Conservation (phyloP, 108 stramenopile genomes). For the Licmophora abbreviata region DNA sequence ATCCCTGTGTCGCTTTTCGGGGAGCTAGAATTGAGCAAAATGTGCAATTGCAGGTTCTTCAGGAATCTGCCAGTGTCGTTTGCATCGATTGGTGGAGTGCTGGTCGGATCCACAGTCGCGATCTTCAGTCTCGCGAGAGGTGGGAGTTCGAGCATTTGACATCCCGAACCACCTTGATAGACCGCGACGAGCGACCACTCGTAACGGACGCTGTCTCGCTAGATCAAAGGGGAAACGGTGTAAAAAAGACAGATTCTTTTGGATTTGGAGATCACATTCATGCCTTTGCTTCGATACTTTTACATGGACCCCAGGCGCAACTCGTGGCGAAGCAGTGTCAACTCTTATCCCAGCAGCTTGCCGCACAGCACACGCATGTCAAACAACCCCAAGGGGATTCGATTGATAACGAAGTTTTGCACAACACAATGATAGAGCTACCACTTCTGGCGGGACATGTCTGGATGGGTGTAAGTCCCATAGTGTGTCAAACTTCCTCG, state of each 20-base stretch:
- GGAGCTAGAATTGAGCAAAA: constrained; percentile 21
- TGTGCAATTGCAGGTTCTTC: constrained; percentile 18
- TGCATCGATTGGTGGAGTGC: constrained; percentile 46
- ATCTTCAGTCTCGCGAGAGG: constrained; percentile 33
- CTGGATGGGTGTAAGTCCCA: constrained; percentile 20
- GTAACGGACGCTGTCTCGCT: constrained; percentile 19
- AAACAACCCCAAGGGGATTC: too few species aligned
- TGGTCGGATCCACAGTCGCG: constrained; percentile 31
- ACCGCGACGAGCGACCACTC: constrained; percentile 5
- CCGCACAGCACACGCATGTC: too few species aligned
- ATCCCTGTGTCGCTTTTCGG: constrained; percentile 37
- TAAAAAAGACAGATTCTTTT: constrained; percentile 7
- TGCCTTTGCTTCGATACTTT: constrained; percentile 30
- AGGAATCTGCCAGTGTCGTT: constrained; percentile 19
- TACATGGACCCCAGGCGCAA: constrained; percentile 28
- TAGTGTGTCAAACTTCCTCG: constrained; percentile 8
- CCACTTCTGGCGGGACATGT: constrained; percentile 9
- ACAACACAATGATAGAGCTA: constrained; percentile 1
- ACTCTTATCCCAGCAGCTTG: too few species aligned
- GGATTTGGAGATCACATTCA: constrained; percentile 17
- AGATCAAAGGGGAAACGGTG: constrained; percentile 9
- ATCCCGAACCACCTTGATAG: background rate
- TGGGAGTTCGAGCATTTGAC: constrained; percentile 28
- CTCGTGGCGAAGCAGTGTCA: constrained; percentile 19
- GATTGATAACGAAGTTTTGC: too few species aligned